A percentile compares a stretch with the other conserved stretches of the same genome.
Conservation (phyloP, 1,139 yeast genomes). For the Candida glucosophila region DNA sequence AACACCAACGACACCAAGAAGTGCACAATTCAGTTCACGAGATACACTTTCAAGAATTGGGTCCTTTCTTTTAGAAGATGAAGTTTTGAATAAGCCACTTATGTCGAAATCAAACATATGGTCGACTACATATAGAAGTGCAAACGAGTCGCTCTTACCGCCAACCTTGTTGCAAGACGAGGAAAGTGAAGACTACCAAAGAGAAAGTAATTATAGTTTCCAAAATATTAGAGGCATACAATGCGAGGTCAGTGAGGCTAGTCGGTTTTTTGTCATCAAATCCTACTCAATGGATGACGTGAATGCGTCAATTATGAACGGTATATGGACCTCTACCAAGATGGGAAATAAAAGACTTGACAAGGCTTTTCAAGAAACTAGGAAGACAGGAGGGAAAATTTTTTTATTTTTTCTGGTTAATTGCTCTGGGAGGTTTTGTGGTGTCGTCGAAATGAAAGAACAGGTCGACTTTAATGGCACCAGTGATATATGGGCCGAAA, state of each 20-base stretch:
- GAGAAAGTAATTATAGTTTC: not conserved
- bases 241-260: conserved; percentile 4
- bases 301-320: conserved; percentile 37
- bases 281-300: conserved; percentile 44
- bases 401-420: conserved; percentile 52
- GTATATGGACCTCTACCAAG: conserved; percentile 54
- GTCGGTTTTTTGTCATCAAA: conserved; percentile 51
- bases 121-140: conserved; percentile 10
- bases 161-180: conserved; percentile 15
- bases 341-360: conserved; percentile 46
- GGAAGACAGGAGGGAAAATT: conserved; percentile 19
- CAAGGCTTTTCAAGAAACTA: conserved; percentile 13
- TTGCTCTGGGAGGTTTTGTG: conserved; percentile 53
- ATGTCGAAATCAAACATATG: conserved; percentile 14
- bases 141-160: conserved; percentile 3
- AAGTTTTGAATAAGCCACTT: conserved; percentile 5
- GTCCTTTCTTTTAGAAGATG: conserved; percentile 1
- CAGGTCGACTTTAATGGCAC: conserved; percentile 25
- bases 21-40: conserved; percentile 1
- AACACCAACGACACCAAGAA: conserved; percentile 1
- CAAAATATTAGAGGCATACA: conserved; percentile 1
- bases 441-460: conserved; percentile 49
- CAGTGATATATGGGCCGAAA: conserved; percentile 41
- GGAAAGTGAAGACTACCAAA: not conserved
- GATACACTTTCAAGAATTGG: conserved; percentile 3